Evolutionary conservation across 495 filamentous ascomycete species (phyloP), one percentile per base, ranked within the genome.

Genomic region (Coniosporium apollinis): DNA sequence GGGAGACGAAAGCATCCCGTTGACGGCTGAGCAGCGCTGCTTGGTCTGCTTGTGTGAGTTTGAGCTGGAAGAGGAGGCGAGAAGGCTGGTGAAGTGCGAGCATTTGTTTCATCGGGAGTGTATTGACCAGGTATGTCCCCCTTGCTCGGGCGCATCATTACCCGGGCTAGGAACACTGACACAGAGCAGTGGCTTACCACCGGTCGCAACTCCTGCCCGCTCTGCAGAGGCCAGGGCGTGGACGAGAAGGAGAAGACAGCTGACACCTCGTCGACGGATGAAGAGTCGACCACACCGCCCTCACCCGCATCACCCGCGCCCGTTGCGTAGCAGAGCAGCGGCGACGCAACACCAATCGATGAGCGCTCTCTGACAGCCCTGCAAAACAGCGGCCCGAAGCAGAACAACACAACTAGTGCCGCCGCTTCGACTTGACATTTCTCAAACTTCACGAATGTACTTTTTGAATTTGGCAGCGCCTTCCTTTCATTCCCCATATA

Each of bases 161-260:
- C 40, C 55, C 37, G 13, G n/a, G n/a, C n/a, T 32, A 0, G 33
- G 26, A 11, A 25, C 9, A 24, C 26, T 40, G 34, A 36, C 19
- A 29, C 20, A 4, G 38, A 29, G 14, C 50, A 82, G 78, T 83
- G 78, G 78, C 60, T 83, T 13, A 83, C 77, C 15, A 81, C 77
- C 17, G 78, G 79, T 25, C 76, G 78, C 41, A 83, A 83, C 51
- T 83, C 78, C 1, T 83, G 78, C 39, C 78, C 78, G 18, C 62
- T 83, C 2, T 83, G 78, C 49, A 61, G 78, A 43, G 72, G 74
- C 19, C 70, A 79, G 51, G 78, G 78, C 18, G 78, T 83, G n/a
- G 62, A 67, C 36, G 69, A 73, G 46, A 65, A 64, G 41, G n/a
- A 36, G 13, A 36, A 29, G 32, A 32, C 36, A 14, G 19, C 17